Percentiles rank a stretch among this genome's conserved stretches.
phyloP scores from a whole-genome alignment of 1,139 yeast species.

The Taphrina pruni region DNA sequence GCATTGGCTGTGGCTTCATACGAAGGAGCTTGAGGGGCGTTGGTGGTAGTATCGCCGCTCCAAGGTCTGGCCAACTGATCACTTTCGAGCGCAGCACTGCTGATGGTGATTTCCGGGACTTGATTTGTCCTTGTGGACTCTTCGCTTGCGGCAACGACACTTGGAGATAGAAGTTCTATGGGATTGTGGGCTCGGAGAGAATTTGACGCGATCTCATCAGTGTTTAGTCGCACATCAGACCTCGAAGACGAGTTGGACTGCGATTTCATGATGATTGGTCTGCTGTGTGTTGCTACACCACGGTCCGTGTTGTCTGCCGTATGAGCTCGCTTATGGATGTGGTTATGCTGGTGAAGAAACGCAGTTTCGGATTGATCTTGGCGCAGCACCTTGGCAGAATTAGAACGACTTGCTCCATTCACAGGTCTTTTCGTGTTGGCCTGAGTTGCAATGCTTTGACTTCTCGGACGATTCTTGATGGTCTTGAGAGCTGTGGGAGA shows the following conservation, averaged over 20 bases:
- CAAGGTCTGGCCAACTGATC: slow-evolving; percentile 25
- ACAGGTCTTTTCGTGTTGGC: not conserved
- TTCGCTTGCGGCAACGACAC: not conserved
- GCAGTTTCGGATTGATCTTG: not conserved
- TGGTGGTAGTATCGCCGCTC: not conserved
- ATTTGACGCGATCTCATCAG: slow-evolving; percentile 31
- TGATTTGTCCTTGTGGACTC: not conserved
- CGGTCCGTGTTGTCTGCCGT: not conserved
- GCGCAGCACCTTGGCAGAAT: not conserved
- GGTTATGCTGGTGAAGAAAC: slow-evolving; percentile 14
- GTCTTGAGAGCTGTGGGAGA: slow-evolving; percentile 15
- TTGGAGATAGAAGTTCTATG: slow-evolving; percentile 26
- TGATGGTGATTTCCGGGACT: slow-evolving; percentile 15
- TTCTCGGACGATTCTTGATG: slow-evolving; percentile 16
- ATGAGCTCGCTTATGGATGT: slow-evolving; percentile 13
- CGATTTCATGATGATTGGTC: not conserved
- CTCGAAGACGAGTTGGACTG: slow-evolving; percentile 13
- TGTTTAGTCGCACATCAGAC: slow-evolving; percentile 13
- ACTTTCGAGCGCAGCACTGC: slow-evolving; percentile 17
- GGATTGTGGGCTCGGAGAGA: slow-evolving; percentile 32
- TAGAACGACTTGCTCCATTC: not conserved
- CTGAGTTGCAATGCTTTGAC: slow-evolving; percentile 11
- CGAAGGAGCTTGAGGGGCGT: slow-evolving; percentile 13
- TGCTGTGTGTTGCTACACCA: not conserved
- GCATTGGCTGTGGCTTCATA: slow-evolving; percentile 26